These are phyloP conservation scores for Yamadazyma scolyti DNA, from an alignment of 805 yeast genomes.

Conservation along the genomic window DNA sequence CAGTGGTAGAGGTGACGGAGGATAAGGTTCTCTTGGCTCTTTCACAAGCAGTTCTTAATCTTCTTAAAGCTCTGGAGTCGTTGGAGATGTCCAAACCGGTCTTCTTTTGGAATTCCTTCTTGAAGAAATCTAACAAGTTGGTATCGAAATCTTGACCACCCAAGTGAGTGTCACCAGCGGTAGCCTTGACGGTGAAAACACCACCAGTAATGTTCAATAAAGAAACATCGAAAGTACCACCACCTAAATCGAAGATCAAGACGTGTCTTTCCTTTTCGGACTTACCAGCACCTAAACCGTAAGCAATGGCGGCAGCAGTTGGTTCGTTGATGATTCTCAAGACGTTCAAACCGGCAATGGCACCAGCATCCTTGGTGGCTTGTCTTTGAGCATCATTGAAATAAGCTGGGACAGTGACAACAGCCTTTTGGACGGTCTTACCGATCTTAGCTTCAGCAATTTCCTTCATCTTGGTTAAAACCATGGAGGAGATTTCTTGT, in stretches of 20 bases:
- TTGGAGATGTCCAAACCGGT: slow-evolving; percentile 44
- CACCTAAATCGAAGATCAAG: slow-evolving; percentile 92
- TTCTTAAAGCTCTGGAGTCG: slow-evolving; percentile 48
- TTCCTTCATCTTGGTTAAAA: slow-evolving; percentile 50
- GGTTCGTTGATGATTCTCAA: slow-evolving; percentile 49
- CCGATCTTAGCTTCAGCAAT: slow-evolving; percentile 92
- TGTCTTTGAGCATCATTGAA: slow-evolving; percentile 50
- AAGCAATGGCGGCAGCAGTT: slow-evolving; percentile 96
- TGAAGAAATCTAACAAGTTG: slow-evolving; percentile 47
- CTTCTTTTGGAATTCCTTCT: slow-evolving; percentile 45
- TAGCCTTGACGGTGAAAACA: slow-evolving; percentile 94
- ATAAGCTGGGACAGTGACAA: slow-evolving; percentile 48
- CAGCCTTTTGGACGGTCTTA: slow-evolving; percentile 58
- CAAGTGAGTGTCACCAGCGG: slow-evolving; percentile 56
- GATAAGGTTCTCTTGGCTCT: slow-evolving; percentile 51
- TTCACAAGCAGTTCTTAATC: slow-evolving; percentile 51
- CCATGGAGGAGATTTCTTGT: slow-evolving; percentile 48
- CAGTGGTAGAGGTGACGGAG: slow-evolving; percentile 48
- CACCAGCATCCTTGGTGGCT: slow-evolving; percentile 52
- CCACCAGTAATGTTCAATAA: slow-evolving; percentile 90
- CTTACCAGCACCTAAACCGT: slow-evolving; percentile 82
- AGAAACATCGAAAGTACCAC: slow-evolving; percentile 97
- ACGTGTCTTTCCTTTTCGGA: slow-evolving; percentile 60
- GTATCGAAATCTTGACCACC: slow-evolving; percentile 53
- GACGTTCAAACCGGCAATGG: slow-evolving; percentile 48